phyloP scores from a whole-genome alignment of 805 yeast genomes.

The Brettanomyces naardenensis region DNA sequence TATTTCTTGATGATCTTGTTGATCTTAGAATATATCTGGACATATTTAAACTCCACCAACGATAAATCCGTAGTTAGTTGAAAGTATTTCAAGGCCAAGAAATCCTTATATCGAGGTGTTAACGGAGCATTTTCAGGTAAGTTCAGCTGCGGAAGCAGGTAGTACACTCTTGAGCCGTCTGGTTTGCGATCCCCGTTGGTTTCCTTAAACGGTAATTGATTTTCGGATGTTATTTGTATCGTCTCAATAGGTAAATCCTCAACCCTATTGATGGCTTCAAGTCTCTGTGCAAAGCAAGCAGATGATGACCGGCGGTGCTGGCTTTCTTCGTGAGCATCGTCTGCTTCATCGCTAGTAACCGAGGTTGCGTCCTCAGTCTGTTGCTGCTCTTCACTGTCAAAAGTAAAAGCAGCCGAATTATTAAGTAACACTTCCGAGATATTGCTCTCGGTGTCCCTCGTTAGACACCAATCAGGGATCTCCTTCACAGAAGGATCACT shows the following conservation, averaged over 20 bases:
- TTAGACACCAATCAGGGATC: constrained; percentile 16
- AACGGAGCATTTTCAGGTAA: constrained; percentile 5
- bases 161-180: background rate
- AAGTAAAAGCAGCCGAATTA: background rate
- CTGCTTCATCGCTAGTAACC: background rate
- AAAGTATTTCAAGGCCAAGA: constrained; percentile 18
- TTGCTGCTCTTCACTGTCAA: background rate
- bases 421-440: constrained; percentile 6
- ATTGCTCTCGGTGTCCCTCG: constrained; percentile 10
- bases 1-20: constrained; percentile 20
- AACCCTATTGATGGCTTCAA: constrained; percentile 3
- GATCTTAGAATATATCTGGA: constrained; percentile 17
- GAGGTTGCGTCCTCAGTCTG: background rate
- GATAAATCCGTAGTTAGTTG: constrained; percentile 20
- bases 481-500: constrained; percentile 8
- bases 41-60: constrained; percentile 21
- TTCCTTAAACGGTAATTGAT: constrained; percentile 3
- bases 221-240: constrained; percentile 4
- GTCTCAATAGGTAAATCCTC: constrained; percentile 7
- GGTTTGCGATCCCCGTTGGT: background rate
- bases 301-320: background rate
- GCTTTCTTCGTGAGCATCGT: too few relatives aligned
- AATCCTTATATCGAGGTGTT: constrained; percentile 3
- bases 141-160: constrained; percentile 1
- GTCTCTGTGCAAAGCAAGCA: background rate